These are phyloP conservation scores for Talaromyces liani DNA, from an alignment of 495 filamentous ascomycete genomes.

Conservation along the genomic window DNA sequence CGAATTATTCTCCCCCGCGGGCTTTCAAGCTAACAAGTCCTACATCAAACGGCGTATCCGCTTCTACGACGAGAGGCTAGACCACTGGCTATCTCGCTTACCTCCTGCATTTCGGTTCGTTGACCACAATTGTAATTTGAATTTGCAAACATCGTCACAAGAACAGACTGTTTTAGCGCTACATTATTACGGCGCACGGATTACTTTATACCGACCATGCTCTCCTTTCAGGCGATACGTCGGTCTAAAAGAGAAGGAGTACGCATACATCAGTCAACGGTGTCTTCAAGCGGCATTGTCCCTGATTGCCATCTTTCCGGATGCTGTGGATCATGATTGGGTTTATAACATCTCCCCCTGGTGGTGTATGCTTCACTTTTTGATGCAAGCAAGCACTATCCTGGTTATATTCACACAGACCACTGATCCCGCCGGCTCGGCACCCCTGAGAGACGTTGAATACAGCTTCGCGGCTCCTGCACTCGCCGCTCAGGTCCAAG, in stretches of 20 bases:
- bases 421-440: not conserved
- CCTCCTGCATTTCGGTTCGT: conserved; percentile 40
- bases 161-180: conserved; percentile 40
- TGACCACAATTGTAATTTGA: conserved; percentile 12
- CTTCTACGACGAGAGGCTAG: conserved; percentile 33
- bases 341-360: conserved; percentile 46
- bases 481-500: not conserved
- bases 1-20: conserved; percentile 49
- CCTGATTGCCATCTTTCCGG: conserved; percentile 44
- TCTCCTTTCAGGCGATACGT: conserved; percentile 18
- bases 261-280: not conserved
- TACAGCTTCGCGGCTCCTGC: not conserved
- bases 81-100: conserved; percentile 44
- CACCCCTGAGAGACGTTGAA: not conserved
- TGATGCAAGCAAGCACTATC: conserved; percentile 55
- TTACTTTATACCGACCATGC: conserved; percentile 54
- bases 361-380: conserved; percentile 55
- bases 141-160: conserved; percentile 9
- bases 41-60: conserved; percentile 46
- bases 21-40: conserved; percentile 37
- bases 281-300: conserved; percentile 51
- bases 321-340: conserved; percentile 24
- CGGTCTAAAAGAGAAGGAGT: not conserved
- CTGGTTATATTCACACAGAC: conserved; percentile 15
- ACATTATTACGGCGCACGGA: conserved; percentile 46